phyloP scores from a whole-genome alignment of 2,329 filamentous ascomycete genomes.

The Zasmidium angulare region DNA sequence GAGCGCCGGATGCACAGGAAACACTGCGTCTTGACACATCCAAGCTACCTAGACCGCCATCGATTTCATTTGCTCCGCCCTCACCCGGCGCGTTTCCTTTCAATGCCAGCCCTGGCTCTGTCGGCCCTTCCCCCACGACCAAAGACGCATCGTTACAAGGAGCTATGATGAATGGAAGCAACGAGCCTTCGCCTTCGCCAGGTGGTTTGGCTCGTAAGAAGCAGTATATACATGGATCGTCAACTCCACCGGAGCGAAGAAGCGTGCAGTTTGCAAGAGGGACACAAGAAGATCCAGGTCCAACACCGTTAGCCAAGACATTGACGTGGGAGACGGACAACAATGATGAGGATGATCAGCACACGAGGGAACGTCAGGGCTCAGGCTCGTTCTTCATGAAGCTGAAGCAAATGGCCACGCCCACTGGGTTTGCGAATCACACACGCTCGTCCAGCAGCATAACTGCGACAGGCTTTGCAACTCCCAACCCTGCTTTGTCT shows the following conservation, averaged over 20 bases:
- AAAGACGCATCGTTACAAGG: conserved; percentile 10
- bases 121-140: conserved; percentile 23
- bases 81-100: conserved; percentile 23
- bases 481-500: conserved; percentile 29
- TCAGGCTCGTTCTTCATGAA: conserved; percentile 32
- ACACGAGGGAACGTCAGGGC: conserved; percentile 19
- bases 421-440: conserved; percentile 10
- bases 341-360: conserved; percentile 14
- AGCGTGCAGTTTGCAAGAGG: conserved; percentile 33
- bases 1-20: conserved; percentile 1
- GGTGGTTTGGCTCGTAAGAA: conserved; percentile 7
- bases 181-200: conserved; percentile 1
- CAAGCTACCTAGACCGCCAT: conserved; percentile 2
- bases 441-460: conserved; percentile 7
- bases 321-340: conserved; percentile 30
- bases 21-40: conserved; percentile 1
- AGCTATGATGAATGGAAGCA: background rate
- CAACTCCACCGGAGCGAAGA: conserved; percentile 26
- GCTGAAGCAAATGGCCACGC: conserved; percentile 30
- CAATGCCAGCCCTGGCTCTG: conserved; percentile 19
- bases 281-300: conserved; percentile 19
- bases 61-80: conserved; percentile 17
- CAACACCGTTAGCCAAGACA: conserved; percentile 25
- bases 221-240: conserved; percentile 11
- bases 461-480: conserved; percentile 18